Evolutionary conservation across 352 stramenopile genomes (phyloP), one percentile per base, ranked within the genome.

Genomic region (Peronospora belbahrii): DNA sequence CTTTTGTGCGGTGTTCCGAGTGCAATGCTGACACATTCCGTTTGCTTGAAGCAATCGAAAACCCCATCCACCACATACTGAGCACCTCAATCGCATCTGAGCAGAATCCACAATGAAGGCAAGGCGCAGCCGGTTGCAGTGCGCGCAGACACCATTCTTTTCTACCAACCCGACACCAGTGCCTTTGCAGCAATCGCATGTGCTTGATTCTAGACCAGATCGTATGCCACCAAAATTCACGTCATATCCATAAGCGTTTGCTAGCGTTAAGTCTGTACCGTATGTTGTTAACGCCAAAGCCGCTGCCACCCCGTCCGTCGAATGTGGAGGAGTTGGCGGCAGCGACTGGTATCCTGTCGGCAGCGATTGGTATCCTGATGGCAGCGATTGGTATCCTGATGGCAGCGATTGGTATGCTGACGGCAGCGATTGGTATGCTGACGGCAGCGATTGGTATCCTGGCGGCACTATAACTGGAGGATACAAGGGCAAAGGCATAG

Each of bases 61-160:
- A 1, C 75, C 75, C 73, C 75, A 85, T 38, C 72, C 72, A 7
- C 59, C 49, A 48, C 75, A 87, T 8, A 60, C 49, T 0, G 68
- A 58, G 44, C 75, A 87, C 0, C 68, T 59, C 36, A 63, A 62
- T 9, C 65, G 68, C 45, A 87, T 77, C 19, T 78, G 67, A 20
- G 68, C 66, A 11, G 75, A 80, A 25, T 74, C 72, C 13, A 87
- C 67, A 56, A 87, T 85, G 39, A 87, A 85, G 10, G 74, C 75
- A 32, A 84, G 70, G 1, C 64, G 63, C 32, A 87, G 53, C 2
- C 75, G 72, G 33, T 87, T 85, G 52, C 75, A 87, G 48, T 87
- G 72, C 9, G 64, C 65, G 27, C 75, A 87, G 6, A 77, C 56
- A 5, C 72, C 75, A 34, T 87, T 87, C 61, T 83, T 83, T 56